Evolutionary conservation across 73 alveolate genomes (phyloP), one percentile per base, ranked within the genome.

Genomic region (Breviolum minutum): DNA sequence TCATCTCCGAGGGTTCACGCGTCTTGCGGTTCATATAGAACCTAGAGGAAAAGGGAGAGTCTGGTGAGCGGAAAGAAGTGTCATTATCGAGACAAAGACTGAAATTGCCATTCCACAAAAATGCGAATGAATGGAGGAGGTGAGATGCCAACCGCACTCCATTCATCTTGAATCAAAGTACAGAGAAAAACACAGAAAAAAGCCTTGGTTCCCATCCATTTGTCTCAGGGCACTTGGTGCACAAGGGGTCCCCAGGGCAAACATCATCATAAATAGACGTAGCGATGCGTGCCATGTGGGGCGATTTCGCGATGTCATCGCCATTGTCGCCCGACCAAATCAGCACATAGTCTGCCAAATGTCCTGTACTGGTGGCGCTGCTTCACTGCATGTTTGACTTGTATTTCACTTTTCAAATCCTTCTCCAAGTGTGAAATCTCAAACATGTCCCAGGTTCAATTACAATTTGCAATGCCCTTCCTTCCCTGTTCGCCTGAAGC

Each of bases 261-360:
- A 73, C 91, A 66, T 92, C 90, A 54, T 30, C 68, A 73, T 74
- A 92, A 17, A 92, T 91, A 3, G 98, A 92, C 79, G 83, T 76
- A 1, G 98, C 98, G 63, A 94, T 94, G 62, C 99, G 99, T 22
- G 99, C 99, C 99, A 94, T 80, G 85, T 94, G 99, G 12, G 99
- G 94, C 73, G 94, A 79, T 94, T 94, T 94, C 63, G 99, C 99
- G 60, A 94, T 22, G 60, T 94, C 99, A 64, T 94, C 99, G 10
- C 99, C 99, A 22, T 22, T 63, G 87, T 64, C 80, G 13, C 99
- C 99, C 32, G 85, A 92, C 99, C 99, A 94, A 32, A 94, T 81
- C 84, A 94, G 99, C 64, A 94, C 94, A 73, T 63, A 94, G 94
- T 94, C 99, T 24, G 99, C 99, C 94, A 94, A 40, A 40, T 94